Evolutionary conservation across 148 eudicot species (phyloP), one percentile per base, ranked within the genome.

Genomic region (Fagopyrum esculentum): DNA sequence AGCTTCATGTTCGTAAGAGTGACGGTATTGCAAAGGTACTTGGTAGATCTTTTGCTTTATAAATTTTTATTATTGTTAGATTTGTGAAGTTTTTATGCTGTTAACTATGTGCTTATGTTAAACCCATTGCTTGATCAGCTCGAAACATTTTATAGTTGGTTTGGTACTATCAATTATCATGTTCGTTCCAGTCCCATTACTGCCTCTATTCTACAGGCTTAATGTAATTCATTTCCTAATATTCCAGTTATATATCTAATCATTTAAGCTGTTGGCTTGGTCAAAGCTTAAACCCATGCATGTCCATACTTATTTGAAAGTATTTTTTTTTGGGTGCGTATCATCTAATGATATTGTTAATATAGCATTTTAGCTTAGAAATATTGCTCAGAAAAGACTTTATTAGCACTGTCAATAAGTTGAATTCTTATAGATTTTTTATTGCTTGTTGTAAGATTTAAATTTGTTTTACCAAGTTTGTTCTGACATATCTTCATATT

Each of bases 11-110:
- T 79, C 99, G 99, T 74, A 92, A 86, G 79, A 83, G 86, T 60
- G 99, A 96, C 87, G 98, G 97, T 70, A 96, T 96, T 82, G 86
- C 99, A 45, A 96, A 90, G 98, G 99, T 77, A 87, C 78, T 87
- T 35, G 73, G 63, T 76, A 29, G 54, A 45, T 16, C 10, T 80
- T 70, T 54, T 78, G 64, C 56, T 60, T 35, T 35, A 1, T 35
- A 35, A 35, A 30, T n/a, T 51, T 46, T 17, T 30, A 10, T 10
- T 12, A 10, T 63, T 6, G 4, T 16, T 63, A 30, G 30, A 63
- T 29, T 11, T 63, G 63, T 19, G 30, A 57, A 57, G n/a, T 1
- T n/a, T 55, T n/a, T 22, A 16, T 55, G 60, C 16, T 1, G 19
- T 3, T 55, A 55, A 55, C 7, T 55, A 15, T 16, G 40, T 56